Base-by-base conservation (phyloP, 768 basidiomycete genomes). In the Leccinum imitatum region DNA sequence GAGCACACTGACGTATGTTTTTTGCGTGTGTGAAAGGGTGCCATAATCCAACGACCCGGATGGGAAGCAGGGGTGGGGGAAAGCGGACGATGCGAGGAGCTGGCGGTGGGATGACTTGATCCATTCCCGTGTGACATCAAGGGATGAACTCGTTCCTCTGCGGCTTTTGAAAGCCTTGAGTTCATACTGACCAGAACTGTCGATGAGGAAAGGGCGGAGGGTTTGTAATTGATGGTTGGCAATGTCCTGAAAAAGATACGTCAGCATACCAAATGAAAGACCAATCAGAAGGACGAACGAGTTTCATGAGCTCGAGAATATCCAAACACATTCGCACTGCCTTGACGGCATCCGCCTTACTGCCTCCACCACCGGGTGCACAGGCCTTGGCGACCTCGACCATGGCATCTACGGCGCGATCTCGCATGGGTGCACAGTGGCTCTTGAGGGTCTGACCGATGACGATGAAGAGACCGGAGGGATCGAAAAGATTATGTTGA, bases 181-280 rank as follows among this genome's bases (percentile, higher is more conserved):
- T 71, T 96, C 93, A 68, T 90, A 91, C 44, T 86, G 84, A 21
- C 87, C 85, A 1, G 94, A 87, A 41, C 87, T 86, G 60, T 87
- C 84, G 66, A 91, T 82, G 58, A 97, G 84, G 77, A 88, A 93
- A n/a, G 93, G 92, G 53, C 94, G 87, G n/a, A 95, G 81, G 33
- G 91, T 88, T 69, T 93, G 90, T 33, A 97, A 83, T 76, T 96
- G 95, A 76, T 96, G 95, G 72, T 97, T 97, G 27, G 95, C 95
- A 62, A 97, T 95, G 73, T 97, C 95, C 94, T 96, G 68, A 46
- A 69, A 27, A 69, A 27, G 30, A 62, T 62, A 63, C 61, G 65
- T 68, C 44, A 71, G 64, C 62, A 61, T 37, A 58, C 14, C 47
- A 52, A 61, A 61, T 11, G 63, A 59, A 53, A 62, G 50, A 58